Evolutionary conservation across 345 rosid genomes (phyloP).

Genomic region (Eucalyptus regnans): DNA sequence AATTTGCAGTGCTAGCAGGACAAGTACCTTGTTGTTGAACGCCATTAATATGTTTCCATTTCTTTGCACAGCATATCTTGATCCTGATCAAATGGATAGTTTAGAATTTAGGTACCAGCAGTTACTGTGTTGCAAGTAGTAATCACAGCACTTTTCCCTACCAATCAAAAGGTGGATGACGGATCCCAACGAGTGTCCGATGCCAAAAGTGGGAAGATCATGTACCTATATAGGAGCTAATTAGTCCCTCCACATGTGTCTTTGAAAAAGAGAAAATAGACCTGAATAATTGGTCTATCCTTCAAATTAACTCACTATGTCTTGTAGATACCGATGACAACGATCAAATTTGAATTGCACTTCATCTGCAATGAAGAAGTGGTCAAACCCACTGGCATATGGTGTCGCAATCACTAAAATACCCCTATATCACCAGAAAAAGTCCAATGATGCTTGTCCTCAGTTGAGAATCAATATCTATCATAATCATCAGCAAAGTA

Average conservation of each 20-base stretch:
- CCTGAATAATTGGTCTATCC: background rate
- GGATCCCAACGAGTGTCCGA: slow-evolving; percentile 95
- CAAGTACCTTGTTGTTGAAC: slow-evolving; percentile 86
- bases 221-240: slow-evolving; percentile 32
- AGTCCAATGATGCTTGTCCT: background rate
- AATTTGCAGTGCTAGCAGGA: background rate
- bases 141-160: background rate
- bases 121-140: background rate
- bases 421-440: slow-evolving; percentile 48
- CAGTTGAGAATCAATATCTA: background rate
- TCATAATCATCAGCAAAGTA: background rate
- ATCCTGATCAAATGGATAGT: slow-evolving; percentile 35
- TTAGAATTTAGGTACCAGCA: background rate
- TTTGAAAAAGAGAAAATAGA: background rate
- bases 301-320: slow-evolving; percentile 38
- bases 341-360: slow-evolving; percentile 91
- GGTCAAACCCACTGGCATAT: slow-evolving; percentile 93
- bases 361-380: slow-evolving; percentile 93
- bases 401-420: slow-evolving; percentile 93
- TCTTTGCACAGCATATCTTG: slow-evolving; percentile 92
- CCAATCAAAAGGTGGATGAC: slow-evolving; percentile 96
- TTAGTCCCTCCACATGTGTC: background rate
- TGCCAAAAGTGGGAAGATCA: slow-evolving; percentile 90
- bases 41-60: slow-evolving; percentile 81
- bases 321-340: slow-evolving; percentile 65